These are phyloP conservation scores for Lachancea fermentati DNA, from an alignment of 805 yeast genomes.

Conservation along the genomic window DNA sequence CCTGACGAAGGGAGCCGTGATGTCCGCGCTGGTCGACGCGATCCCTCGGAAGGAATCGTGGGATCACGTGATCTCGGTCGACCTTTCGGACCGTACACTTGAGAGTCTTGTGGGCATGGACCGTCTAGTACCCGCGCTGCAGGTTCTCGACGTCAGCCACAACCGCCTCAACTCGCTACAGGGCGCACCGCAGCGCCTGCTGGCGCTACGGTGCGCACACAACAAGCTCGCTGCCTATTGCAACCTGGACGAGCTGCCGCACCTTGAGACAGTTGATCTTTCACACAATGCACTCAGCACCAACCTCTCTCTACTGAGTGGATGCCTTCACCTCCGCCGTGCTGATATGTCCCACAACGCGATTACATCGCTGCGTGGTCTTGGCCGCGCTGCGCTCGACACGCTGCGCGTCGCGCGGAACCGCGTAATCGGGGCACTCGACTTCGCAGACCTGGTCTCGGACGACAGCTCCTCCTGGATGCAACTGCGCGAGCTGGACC, in stretches of 20 bases:
- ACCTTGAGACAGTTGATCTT: constrained; percentile 21
- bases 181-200: constrained; percentile 16
- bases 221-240: constrained; percentile 19
- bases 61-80: constrained; percentile 12
- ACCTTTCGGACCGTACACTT: constrained; percentile 10
- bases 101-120: constrained; percentile 19
- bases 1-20: constrained; percentile 19
- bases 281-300: constrained; percentile 18
- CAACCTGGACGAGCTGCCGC: constrained; percentile 14
- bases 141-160: constrained; percentile 15
- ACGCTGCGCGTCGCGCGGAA: constrained; percentile 20
- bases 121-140: constrained; percentile 21
- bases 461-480: constrained; percentile 15
- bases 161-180: constrained; percentile 20
- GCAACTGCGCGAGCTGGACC: constrained; percentile 19
- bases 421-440: constrained; percentile 20
- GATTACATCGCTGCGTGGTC: constrained; percentile 18
- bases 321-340: constrained; percentile 15
- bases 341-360: constrained; percentile 22
- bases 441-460: constrained; percentile 19
- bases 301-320: constrained; percentile 7
- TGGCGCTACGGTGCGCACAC: constrained; percentile 13
- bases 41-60: constrained; percentile 11
- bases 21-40: constrained; percentile 21
- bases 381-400: constrained; percentile 13